These are phyloP conservation scores for Penicillium bialowiezense DNA, from an alignment of 495 filamentous ascomycete species.

Conservation along the genomic window DNA sequence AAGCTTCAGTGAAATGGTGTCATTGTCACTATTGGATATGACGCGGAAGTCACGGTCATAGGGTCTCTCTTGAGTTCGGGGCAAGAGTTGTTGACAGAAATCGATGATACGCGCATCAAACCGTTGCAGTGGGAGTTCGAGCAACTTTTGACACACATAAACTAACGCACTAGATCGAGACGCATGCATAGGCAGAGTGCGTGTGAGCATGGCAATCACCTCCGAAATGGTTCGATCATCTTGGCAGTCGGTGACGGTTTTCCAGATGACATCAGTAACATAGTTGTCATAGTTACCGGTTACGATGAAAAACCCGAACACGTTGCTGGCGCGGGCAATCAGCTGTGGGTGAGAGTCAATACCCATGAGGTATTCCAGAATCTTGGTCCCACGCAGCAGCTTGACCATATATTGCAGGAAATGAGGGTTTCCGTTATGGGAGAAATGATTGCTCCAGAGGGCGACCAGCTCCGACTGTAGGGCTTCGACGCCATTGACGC, in stretches of 20 bases:
- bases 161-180: constrained; percentile 48
- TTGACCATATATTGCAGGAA: constrained; percentile 62
- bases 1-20: constrained; percentile 39
- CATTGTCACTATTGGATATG: constrained; percentile 12
- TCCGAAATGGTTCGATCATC: constrained; percentile 82
- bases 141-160: constrained; percentile 73
- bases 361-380: constrained; percentile 84
- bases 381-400: constrained; percentile 60
- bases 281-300: constrained; percentile 67
- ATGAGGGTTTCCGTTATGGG: constrained; percentile 40
- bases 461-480: constrained; percentile 72
- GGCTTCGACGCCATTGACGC: constrained; percentile 65
- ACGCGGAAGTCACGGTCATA: constrained; percentile 6
- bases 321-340: constrained; percentile 74
- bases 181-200: constrained; percentile 58
- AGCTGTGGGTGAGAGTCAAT: constrained; percentile 90
- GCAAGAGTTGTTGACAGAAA: constrained; percentile 41
- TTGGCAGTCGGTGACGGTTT: constrained; percentile 74
- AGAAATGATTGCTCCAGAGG: constrained; percentile 55
- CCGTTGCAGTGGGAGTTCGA: constrained; percentile 61
- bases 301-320: constrained; percentile 85
- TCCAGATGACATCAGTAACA: constrained; percentile 83
- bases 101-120: constrained; percentile 54
- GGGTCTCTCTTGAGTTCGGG: constrained; percentile 33
- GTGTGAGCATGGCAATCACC: constrained; percentile 69